These are phyloP conservation scores for Coleophoma eucalyptorum DNA, from an alignment of 2,329 filamentous ascomycete genomes.

Conservation along the genomic window DNA sequence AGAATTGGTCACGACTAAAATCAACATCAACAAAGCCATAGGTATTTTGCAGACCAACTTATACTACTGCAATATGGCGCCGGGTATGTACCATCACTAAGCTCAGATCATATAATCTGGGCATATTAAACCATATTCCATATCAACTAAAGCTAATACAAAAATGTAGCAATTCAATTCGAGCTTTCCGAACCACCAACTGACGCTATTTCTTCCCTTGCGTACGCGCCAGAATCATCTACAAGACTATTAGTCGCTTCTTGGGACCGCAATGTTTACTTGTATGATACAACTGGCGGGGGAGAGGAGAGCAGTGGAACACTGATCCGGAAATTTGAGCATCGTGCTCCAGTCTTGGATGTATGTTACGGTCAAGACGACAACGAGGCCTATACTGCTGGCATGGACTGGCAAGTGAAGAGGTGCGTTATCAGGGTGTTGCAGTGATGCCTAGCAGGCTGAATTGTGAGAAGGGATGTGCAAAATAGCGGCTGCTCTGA, in stretches of 20 bases:
- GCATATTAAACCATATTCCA: no score
- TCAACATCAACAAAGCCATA: no score
- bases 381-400: conserved; percentile 79
- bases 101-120: no score
- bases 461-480: no score
- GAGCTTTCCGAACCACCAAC: conserved; percentile 77
- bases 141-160: no score
- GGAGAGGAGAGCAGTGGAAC: conserved; percentile 50
- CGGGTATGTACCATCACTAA: conserved; percentile 28
- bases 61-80: conserved; percentile 10
- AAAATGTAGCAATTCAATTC: conserved; percentile 62
- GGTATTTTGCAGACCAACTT: not conserved
- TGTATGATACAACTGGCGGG: conserved; percentile 69
- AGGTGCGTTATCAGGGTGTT: conserved; percentile 40
- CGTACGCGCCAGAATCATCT: conserved; percentile 76
- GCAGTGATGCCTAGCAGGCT: not conserved
- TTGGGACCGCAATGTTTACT: conserved; percentile 90
- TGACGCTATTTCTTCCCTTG: conserved; percentile 83
- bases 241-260: conserved; percentile 83
- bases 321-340: conserved; percentile 70
- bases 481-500: no score
- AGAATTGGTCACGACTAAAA: not conserved
- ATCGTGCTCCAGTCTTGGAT: conserved; percentile 82
- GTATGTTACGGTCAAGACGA: conserved; percentile 85
- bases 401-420: conserved; percentile 83